Conservation (phyloP, 1,284 basidiomycete species). For the Salmacisia buchloeana region DNA sequence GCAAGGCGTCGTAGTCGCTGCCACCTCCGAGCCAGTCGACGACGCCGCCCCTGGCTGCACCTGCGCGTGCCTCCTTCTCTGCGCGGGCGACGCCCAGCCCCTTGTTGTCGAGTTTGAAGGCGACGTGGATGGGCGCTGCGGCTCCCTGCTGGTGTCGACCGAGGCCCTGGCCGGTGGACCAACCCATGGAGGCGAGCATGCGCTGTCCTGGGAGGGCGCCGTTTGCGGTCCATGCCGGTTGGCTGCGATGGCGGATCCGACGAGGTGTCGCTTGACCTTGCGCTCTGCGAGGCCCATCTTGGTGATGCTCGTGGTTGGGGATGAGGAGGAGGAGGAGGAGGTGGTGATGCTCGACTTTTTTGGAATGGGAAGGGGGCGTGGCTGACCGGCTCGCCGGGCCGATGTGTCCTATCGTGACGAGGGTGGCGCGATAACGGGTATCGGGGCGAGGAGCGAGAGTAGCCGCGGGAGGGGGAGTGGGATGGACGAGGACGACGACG, state of each 20-base stretch:
- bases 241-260: conserved; percentile 36
- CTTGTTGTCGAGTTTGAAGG: conserved; percentile 49
- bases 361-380: no score
- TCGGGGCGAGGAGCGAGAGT: no score
- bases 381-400: no score
- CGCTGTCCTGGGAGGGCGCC: conserved; percentile 45
- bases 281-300: conserved; percentile 45
- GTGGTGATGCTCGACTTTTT: no score
- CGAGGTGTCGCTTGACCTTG: conserved; percentile 44
- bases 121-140: conserved; percentile 38
- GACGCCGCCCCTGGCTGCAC: conserved; percentile 28
- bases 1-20: conserved; percentile 43
- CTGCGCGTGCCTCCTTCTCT: conserved; percentile 40
- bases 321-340: no score
- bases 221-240: conserved; percentile 46
- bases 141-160: conserved; percentile 35
- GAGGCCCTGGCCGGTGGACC: conserved; percentile 42
- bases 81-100: conserved; percentile 45
- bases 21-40: conserved; percentile 40
- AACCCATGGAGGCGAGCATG: conserved; percentile 49
- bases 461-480: no score
- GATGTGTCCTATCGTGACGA: no score
- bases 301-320: no score
- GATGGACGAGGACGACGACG: no score
- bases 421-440: no score